Conservation (phyloP, 345 rosid species). For the Hibiscus mutabilis region DNA sequence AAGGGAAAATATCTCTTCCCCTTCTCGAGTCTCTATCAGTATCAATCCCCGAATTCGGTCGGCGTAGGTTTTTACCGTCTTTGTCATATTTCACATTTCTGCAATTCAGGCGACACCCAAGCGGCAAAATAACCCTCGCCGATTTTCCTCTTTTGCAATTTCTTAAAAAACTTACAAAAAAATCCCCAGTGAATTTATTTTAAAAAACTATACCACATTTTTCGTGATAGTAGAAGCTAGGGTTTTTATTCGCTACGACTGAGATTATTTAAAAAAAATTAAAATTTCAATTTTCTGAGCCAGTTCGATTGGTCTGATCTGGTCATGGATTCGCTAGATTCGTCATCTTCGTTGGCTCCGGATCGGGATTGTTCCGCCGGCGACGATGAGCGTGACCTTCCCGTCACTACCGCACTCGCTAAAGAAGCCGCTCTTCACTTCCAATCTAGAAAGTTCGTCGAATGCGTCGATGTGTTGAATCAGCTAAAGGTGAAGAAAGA, state of each 20-base stretch:
- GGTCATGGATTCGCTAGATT: slow-evolving; percentile 54
- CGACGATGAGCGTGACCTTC: slow-evolving; percentile 29
- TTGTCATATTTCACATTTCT: background rate
- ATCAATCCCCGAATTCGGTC: slow-evolving; percentile 8
- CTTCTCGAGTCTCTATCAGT: background rate
- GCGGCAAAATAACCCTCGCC: background rate
- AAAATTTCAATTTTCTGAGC: background rate
- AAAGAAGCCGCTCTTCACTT: slow-evolving; percentile 66
- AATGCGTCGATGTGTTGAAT: slow-evolving; percentile 58
- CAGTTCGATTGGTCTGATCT: slow-evolving; percentile 25
- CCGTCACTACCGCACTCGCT: slow-evolving; percentile 45
- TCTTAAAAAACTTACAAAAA: background rate
- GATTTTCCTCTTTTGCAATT: slow-evolving; percentile 1
- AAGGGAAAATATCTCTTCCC: background rate
- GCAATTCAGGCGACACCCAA: slow-evolving; percentile 15
- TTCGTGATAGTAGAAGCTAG: slow-evolving; percentile 9
- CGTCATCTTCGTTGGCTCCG: slow-evolving; percentile 22
- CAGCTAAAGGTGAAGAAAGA: slow-evolving; percentile 34
- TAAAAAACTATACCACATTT: background rate
- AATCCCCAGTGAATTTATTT: background rate
- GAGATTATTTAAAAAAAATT: background rate
- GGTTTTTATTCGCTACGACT: slow-evolving; percentile 2
- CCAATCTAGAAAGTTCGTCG: slow-evolving; percentile 63
- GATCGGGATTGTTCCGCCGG: slow-evolving; percentile 21
- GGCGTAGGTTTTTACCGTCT: slow-evolving; percentile 9